These are phyloP conservation scores for Leucocoprinus leucothites DNA, from an alignment of 768 basidiomycete genomes.

Conservation along the genomic window DNA sequence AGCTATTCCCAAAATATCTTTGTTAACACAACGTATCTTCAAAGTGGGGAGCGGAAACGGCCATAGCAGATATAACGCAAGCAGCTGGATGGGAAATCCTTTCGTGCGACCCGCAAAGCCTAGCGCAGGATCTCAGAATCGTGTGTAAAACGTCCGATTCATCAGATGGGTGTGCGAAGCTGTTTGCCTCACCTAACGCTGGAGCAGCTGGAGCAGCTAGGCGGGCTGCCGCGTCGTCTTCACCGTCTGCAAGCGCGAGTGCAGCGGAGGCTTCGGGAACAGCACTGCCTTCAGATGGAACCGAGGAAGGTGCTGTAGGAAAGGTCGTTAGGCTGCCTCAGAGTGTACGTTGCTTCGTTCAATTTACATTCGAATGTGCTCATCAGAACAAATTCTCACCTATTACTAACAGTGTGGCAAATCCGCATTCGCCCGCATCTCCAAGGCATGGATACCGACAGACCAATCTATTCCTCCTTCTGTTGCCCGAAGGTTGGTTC, in stretches of 20 bases:
- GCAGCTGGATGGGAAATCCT: constrained; percentile 54
- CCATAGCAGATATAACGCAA: constrained; percentile 42
- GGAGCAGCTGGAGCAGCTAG: constrained; percentile 14
- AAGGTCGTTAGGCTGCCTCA: constrained; percentile 52
- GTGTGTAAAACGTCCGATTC: constrained; percentile 33
- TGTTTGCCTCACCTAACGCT: constrained; percentile 6
- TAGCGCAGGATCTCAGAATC: constrained; percentile 45
- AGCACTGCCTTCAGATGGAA: neutral
- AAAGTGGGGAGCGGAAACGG: constrained; percentile 34
- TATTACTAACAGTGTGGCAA: constrained; percentile 17
- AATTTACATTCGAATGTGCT: neutral
- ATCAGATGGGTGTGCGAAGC: constrained; percentile 5
- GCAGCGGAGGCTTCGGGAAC: constrained; percentile 27
- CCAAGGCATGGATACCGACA: constrained; percentile 17
- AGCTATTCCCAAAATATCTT: neutral
- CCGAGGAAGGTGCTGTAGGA: constrained; percentile 24
- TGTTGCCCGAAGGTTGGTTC: constrained; percentile 13
- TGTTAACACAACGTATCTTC: no score
- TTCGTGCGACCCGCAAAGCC: constrained; percentile 36
- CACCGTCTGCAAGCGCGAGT: constrained; percentile 22
- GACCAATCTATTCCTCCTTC: constrained; percentile 19
- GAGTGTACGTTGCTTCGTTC: constrained; percentile 29
- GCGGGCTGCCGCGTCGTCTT: constrained; percentile 33
- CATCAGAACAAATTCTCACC: no score
- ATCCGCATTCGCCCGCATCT: constrained; percentile 19